Evolutionary conservation across 2,329 filamentous ascomycete species (phyloP).

Genomic region (Aspergillus arachidicola): DNA sequence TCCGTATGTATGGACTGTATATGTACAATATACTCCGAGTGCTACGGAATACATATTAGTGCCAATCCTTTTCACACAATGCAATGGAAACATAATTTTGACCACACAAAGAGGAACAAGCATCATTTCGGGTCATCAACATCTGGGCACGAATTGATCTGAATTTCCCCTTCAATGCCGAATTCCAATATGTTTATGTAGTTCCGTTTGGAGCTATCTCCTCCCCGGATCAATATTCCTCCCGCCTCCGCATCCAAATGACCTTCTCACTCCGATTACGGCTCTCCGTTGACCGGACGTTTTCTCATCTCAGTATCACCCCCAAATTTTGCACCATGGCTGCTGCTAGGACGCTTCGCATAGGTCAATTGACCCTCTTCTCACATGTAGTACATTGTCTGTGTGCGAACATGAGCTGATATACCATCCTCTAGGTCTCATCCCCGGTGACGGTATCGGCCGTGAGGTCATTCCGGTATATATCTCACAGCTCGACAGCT

Average conservation of each 20-base stretch:
- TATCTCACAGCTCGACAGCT: conserved; percentile 12
- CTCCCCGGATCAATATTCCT: background rate
- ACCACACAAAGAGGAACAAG: background rate
- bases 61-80: background rate
- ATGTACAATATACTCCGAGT: background rate
- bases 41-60: background rate
- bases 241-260: conserved; percentile 24
- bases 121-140: background rate
- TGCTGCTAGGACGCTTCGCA: conserved; percentile 67
- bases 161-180: background rate
- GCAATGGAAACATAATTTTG: background rate
- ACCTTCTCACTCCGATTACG: conserved; percentile 33
- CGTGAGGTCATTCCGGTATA: conserved; percentile 89
- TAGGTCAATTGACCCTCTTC: conserved; percentile 55
- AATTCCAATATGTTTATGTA: too few relatives aligned
- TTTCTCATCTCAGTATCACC: conserved; percentile 8
- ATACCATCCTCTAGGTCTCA: conserved; percentile 67
- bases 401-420: conserved; percentile 17
- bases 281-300: conserved; percentile 18
- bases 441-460: conserved; percentile 97
- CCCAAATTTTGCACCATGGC: conserved; percentile 31
- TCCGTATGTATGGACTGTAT: background rate
- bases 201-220: background rate
- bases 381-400: background rate
- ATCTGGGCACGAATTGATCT: background rate